phyloP scores from a whole-genome alignment of 805 yeast genomes.

The Cyberlindnera euphorbiae region DNA sequence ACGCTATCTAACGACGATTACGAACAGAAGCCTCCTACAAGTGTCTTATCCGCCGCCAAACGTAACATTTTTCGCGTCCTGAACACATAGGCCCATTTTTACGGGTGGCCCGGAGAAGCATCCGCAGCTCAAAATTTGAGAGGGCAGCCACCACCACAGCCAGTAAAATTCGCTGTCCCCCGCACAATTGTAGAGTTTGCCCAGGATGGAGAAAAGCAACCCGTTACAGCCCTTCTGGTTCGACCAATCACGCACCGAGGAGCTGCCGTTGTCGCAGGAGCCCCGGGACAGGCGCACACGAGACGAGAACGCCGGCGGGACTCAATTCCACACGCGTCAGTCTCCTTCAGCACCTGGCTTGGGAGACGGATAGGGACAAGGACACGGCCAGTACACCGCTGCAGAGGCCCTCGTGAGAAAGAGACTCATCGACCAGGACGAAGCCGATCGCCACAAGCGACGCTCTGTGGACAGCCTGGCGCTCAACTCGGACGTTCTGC shows the following conservation, averaged over 20 bases:
- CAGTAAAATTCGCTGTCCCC: no score
- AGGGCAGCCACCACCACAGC: no score
- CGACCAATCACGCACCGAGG: slow-evolving; percentile 33
- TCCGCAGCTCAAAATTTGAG: no score
- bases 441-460: no score
- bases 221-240: slow-evolving; percentile 21
- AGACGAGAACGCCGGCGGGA: slow-evolving; percentile 41
- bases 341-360: no score
- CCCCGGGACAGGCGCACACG: slow-evolving; percentile 37
- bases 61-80: neutral
- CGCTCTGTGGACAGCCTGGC: slow-evolving; percentile 6
- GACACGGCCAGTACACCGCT: neutral
- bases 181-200: neutral
- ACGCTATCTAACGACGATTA: neutral
- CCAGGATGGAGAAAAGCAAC: slow-evolving; percentile 14
- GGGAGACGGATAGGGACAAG: no score
- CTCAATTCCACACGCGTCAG: slow-evolving; percentile 38
- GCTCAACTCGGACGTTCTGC: slow-evolving; percentile 16
- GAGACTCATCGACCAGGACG: slow-evolving; percentile 15
- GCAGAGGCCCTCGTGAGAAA: slow-evolving; percentile 16
- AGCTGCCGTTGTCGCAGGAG: slow-evolving; percentile 32
- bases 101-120: no score
- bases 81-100: no score
- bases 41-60: neutral
- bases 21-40: no score